These are phyloP conservation scores for Diaporthe eres DNA, from an alignment of 2,329 filamentous ascomycete species.

Conservation along the genomic window DNA sequence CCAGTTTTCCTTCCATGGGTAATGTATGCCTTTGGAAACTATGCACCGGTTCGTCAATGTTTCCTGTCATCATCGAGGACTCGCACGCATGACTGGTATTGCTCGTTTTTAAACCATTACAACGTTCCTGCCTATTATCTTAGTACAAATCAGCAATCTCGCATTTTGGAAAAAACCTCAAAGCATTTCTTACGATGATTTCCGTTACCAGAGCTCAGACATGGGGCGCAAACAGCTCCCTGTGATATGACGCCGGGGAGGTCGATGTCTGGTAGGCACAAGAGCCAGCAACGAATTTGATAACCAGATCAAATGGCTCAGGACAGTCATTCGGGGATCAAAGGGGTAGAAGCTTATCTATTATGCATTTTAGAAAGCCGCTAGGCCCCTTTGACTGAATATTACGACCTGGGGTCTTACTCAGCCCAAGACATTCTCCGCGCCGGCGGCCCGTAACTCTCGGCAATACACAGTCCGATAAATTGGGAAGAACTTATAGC, in stretches of 20 bases:
- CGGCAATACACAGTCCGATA: background rate
- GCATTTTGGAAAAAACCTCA: too few relatives aligned
- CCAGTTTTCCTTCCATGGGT: too few relatives aligned
- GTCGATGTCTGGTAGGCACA: background rate
- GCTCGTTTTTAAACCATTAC: background rate
- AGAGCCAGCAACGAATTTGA: background rate
- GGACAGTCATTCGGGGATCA: background rate
- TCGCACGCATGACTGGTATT: background rate
- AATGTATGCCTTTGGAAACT: background rate
- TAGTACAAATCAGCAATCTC: background rate
- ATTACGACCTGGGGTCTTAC: conserved; percentile 27
- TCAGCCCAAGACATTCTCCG: conserved; percentile 26
- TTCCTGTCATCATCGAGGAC: background rate
- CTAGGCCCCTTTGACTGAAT: conserved; percentile 20
- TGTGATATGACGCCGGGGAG: too few relatives aligned
- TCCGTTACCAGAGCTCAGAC: too few relatives aligned
- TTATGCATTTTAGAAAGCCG: conserved; percentile 3
- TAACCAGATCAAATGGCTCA: background rate
- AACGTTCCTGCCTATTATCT: accelerated
- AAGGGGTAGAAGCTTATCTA: background rate
- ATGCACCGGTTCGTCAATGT: background rate
- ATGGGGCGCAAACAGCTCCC: background rate
- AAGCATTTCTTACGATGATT: background rate
- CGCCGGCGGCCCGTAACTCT: background rate
- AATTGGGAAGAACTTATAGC: background rate